Evolutionary conservation across 345 rosid genomes (phyloP).

Genomic region (Salix exigua): DNA sequence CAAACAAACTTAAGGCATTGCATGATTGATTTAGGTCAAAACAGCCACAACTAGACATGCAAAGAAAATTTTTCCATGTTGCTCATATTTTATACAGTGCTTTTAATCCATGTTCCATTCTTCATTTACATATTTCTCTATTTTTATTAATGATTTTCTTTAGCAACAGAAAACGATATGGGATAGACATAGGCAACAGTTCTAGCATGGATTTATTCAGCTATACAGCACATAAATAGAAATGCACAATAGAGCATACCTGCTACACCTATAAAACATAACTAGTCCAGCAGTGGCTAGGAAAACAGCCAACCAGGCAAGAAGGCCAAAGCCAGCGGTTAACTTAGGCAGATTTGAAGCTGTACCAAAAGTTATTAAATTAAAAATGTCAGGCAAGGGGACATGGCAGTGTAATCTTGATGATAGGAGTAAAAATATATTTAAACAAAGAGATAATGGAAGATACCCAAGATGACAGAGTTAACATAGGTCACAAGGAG

Average conservation of each 20-base stretch:
- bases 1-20: neutral
- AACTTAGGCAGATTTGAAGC: conserved; percentile 73
- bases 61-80: neutral
- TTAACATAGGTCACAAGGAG: conserved; percentile 61
- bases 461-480: conserved; percentile 70
- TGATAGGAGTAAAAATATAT: conserved; percentile 13
- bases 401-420: neutral
- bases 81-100: neutral
- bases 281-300: conserved; percentile 72
- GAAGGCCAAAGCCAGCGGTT: conserved; percentile 63
- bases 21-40: neutral
- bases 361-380: conserved; percentile 32
- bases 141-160: neutral
- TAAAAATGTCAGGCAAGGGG: neutral
- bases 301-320: conserved; percentile 84
- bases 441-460: conserved; percentile 16
- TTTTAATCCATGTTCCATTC: neutral
- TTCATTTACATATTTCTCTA: neutral
- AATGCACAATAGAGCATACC: conserved; percentile 38
- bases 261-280: conserved; percentile 86
- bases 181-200: neutral
- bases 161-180: neutral
- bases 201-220: conserved; percentile 1
- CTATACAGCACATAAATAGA: neutral
- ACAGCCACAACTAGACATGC: neutral